Percentiles rank a stretch among this genome's conserved stretches.
Evolutionary conservation across 1,139 yeast species (phyloP).

Genomic region (Tardiomyces depauwii): DNA sequence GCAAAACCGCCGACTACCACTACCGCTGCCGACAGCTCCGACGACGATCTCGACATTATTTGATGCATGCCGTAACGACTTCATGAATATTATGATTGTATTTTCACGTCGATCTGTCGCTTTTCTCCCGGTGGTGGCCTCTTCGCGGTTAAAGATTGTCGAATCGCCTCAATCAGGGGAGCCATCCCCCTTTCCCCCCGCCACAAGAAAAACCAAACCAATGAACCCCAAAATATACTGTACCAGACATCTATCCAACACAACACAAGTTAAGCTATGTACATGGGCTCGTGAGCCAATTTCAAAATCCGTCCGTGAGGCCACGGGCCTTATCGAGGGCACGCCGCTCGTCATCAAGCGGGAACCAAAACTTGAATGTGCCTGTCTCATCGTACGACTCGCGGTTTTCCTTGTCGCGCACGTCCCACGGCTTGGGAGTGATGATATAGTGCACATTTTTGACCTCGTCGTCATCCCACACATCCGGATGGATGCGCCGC

Average conservation of each 20-base stretch:
- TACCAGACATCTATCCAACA: not conserved
- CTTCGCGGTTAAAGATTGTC: too few species aligned
- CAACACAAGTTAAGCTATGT: not conserved
- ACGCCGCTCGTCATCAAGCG: slow-evolving; percentile 26
- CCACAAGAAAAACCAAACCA: too few species aligned
- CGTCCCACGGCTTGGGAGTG: slow-evolving; percentile 50
- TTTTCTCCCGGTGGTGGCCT: too few species aligned
- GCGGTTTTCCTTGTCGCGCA: slow-evolving; percentile 16
- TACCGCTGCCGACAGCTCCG: slow-evolving; percentile 10
- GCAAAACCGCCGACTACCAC: not conserved
- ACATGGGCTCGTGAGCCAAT: too few species aligned
- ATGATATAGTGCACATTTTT: slow-evolving; percentile 45
- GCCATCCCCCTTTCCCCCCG: too few species aligned
- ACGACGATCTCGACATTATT: slow-evolving; percentile 30
- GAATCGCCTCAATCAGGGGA: too few species aligned
- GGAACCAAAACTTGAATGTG: slow-evolving; percentile 25
- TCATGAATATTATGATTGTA: too few species aligned
- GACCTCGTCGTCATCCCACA: slow-evolving; percentile 37
- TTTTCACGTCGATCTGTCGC: too few species aligned
- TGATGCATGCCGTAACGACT: slow-evolving; percentile 2
- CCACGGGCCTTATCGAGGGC: slow-evolving; percentile 9
- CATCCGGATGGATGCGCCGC: slow-evolving; percentile 29
- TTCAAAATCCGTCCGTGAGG: slow-evolving; percentile 11
- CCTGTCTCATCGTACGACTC: slow-evolving; percentile 20
- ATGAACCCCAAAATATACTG: too few species aligned